A percentile compares a stretch with the other conserved stretches of the same genome.
phyloP scores from a whole-genome alignment of 1,284 basidiomycete genomes.

The Peniophora sp. region DNA sequence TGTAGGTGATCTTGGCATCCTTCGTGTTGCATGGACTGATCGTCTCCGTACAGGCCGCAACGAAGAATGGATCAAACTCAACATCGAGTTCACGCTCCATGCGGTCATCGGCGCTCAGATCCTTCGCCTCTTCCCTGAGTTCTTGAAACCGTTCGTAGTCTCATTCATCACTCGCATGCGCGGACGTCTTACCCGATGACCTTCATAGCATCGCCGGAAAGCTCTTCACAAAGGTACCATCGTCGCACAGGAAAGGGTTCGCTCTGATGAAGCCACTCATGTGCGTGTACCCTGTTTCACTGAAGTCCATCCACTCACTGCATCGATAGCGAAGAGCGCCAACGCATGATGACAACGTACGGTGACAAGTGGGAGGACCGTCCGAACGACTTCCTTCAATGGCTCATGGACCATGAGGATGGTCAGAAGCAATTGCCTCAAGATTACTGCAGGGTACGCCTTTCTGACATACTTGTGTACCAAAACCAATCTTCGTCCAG shows the following conservation, averaged over 20 bases:
- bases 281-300: not conserved
- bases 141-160: slow-evolving; percentile 9
- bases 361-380: slow-evolving; percentile 10
- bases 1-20: slow-evolving; percentile 12
- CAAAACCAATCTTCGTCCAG: slow-evolving; percentile 14
- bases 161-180: not conserved
- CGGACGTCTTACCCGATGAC: too few species aligned
- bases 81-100: slow-evolving; percentile 13
- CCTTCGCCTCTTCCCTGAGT: slow-evolving; percentile 13
- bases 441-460: slow-evolving; percentile 8
- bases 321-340: slow-evolving; percentile 9
- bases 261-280: slow-evolving; percentile 7
- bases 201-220: slow-evolving; percentile 2
- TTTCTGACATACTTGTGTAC: too few species aligned
- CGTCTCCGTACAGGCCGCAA: slow-evolving; percentile 11
- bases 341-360: slow-evolving; percentile 7
- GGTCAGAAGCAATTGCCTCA: slow-evolving; percentile 22
- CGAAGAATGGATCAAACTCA: slow-evolving; percentile 12
- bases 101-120: slow-evolving; percentile 12
- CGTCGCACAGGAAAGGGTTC: not conserved
- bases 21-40: not conserved
- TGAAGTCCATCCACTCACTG: too few species aligned
- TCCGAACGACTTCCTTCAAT: slow-evolving; percentile 34
- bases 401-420: slow-evolving; percentile 34
- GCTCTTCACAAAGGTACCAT: slow-evolving; percentile 3